Conservation (phyloP, 495 filamentous ascomycete genomes). For the Hypoxylon rickii region DNA sequence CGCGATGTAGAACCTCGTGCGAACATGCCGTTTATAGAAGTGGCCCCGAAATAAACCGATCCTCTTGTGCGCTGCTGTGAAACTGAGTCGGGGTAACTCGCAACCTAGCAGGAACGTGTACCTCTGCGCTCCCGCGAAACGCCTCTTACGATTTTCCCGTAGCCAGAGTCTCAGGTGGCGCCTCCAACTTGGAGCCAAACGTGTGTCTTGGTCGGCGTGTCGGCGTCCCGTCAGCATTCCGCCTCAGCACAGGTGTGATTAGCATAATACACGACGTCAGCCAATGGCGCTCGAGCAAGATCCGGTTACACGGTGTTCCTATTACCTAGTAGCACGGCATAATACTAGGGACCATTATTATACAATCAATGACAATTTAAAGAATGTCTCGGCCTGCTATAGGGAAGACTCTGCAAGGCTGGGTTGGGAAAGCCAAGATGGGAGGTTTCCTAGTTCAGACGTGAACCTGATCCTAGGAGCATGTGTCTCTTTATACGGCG, state of each 20-base stretch:
- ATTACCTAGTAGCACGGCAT: conserved; percentile 4
- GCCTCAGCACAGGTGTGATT: conserved; percentile 21
- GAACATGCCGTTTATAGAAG: conserved; percentile 26
- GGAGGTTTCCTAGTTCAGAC: not conserved
- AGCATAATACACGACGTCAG: conserved; percentile 10
- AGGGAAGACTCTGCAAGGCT: conserved; percentile 4
- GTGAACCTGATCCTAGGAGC: too few species aligned
- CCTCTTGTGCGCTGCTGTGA: conserved; percentile 30
- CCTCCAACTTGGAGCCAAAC: conserved; percentile 9
- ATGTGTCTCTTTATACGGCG: too few species aligned
- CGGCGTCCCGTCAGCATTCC: conserved; percentile 22
- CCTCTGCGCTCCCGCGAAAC: too few species aligned
- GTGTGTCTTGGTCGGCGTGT: conserved; percentile 20
- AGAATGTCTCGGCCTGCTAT: conserved; percentile 11
- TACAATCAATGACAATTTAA: conserved; percentile 12
- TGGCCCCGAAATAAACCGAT: conserved; percentile 28
- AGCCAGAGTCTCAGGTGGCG: conserved; percentile 10
- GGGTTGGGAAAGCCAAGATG: conserved; percentile 8
- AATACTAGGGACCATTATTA: conserved; percentile 3
- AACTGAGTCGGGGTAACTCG: conserved; percentile 19
- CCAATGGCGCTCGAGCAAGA: conserved; percentile 3
- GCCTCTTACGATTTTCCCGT: too few species aligned
- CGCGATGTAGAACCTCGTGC: conserved; percentile 32
- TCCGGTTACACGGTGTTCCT: conserved; percentile 22
- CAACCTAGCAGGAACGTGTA: too few species aligned